Evolutionary conservation across 441 rosid genomes (phyloP), one percentile per base, ranked within the genome.

Genomic region (Geranium incanum): DNA sequence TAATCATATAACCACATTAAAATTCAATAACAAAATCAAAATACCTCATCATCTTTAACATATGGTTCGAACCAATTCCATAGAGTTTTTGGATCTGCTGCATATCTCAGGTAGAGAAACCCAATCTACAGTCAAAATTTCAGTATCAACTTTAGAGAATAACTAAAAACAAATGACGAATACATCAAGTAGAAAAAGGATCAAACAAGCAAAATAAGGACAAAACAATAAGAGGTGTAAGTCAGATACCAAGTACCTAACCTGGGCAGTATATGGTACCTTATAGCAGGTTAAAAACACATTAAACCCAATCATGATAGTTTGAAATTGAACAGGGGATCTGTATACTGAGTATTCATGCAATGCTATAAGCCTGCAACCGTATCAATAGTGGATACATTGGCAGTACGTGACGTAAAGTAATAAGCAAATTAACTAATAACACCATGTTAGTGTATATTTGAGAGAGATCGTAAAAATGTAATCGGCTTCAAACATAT

Each of bases 61-160:
- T 91, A 92, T 37, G 95, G 95, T 69, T 95, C 98, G 81, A 77
- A 92, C 96, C 97, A 95, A 79, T 82, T 84, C 97, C 97, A 95
- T 57, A 95, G 67, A 23, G 95, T 92, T 85, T 95, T 95, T 52
- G 99, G 79, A 81, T 95, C 97, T 75, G 79, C 95, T 69, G 88
- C 91, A 82, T 91, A 92, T 80, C 98, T 95, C 78, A 95, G 80
- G 78, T 92, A 95, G 55, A 92, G 87, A 78, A 95, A 95, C 75
- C 99, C 99, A 83, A 95, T 70, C 98, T 95, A 84, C 83, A 83
- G 80, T 15, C 1, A 71, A 71, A 75, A 60, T 68, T 33, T 1
- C 57, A 36, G 6, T 52, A 77, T 83, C 78, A 83, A 79, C 16
- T 48, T 60, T 70, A 77, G 66, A 55, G 41, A 16, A 78, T 66